Conservation (phyloP, 2,329 filamentous ascomycete genomes). For the Aspergillus fijiensis region DNA sequence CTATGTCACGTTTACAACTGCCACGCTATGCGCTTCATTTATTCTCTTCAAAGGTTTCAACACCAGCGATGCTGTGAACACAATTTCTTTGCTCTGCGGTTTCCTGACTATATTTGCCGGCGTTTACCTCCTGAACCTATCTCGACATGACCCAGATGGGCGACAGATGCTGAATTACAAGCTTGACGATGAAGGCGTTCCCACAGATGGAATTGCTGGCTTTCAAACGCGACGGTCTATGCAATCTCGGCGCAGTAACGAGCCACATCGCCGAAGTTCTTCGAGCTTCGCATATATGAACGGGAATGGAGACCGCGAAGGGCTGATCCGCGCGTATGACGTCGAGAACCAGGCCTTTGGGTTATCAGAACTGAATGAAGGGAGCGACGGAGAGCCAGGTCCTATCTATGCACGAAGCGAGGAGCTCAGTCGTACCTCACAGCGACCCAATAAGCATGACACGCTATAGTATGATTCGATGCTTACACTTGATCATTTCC, state of each 20-base stretch:
- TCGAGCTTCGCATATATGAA: slow-evolving; percentile 60
- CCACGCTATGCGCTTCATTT: slow-evolving; percentile 89
- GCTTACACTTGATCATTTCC: not conserved
- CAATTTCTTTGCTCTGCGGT: slow-evolving; percentile 84
- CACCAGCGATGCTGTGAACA: slow-evolving; percentile 87
- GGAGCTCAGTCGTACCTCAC: slow-evolving; percentile 25
- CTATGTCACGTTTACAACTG: slow-evolving; percentile 96
- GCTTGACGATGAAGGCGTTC: slow-evolving; percentile 65
- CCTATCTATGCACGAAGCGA: slow-evolving; percentile 34
- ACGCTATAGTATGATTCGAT: slow-evolving; percentile 28
- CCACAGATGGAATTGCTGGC: slow-evolving; percentile 86
- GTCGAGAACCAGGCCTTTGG: slow-evolving; percentile 77
- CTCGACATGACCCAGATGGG: slow-evolving; percentile 83
- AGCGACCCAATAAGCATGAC: slow-evolving; percentile 34
- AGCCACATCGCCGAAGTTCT: slow-evolving; percentile 60
- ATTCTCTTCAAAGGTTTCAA: slow-evolving; percentile 97
- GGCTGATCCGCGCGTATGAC: slow-evolving; percentile 85
- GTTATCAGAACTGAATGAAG: slow-evolving; percentile 74
- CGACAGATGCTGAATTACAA: slow-evolving; percentile 62
- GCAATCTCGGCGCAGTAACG: slow-evolving; percentile 75
- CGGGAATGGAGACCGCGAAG: slow-evolving; percentile 66
- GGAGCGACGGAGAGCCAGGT: slow-evolving; percentile 60
- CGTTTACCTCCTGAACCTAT: slow-evolving; percentile 95
- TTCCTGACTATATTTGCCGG: slow-evolving; percentile 95
- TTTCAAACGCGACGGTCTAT: slow-evolving; percentile 90